phyloP scores from a whole-genome alignment of 495 filamentous ascomycete genomes.

The Pyrenula massariospora region DNA sequence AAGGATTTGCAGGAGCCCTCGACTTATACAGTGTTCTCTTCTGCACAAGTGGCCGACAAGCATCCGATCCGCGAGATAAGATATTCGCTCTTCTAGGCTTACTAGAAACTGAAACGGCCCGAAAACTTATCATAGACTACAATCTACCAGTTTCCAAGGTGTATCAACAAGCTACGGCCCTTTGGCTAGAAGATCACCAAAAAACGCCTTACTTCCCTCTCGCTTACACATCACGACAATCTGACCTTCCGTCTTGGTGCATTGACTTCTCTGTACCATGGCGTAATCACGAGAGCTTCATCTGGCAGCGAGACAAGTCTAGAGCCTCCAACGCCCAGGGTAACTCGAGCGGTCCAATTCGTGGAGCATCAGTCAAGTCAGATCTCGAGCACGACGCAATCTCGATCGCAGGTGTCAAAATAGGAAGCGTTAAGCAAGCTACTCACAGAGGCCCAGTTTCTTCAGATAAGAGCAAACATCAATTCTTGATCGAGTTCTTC shows the following conservation, averaged over 20 bases:
- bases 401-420: background rate
- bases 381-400: background rate
- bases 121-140: background rate
- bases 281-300: background rate
- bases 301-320: background rate
- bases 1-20: background rate
- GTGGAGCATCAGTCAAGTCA: background rate
- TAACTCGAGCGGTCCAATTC: background rate
- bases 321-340: background rate
- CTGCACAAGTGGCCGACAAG: background rate
- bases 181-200: background rate
- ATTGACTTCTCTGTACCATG: background rate
- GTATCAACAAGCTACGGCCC: background rate
- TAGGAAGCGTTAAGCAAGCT: background rate
- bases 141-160: background rate
- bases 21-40: background rate
- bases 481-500: background rate
- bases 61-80: background rate
- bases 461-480: background rate
- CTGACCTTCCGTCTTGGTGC: background rate
- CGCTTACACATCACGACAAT: background rate
- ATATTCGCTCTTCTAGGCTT: slow-evolving; percentile 1
- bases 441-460: background rate
- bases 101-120: background rate
- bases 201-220: background rate